Percentiles rank a stretch among this genome's conserved stretches.
These are phyloP conservation scores for Geranium incanum DNA, from an alignment of 441 rosid species.

Conservation along the genomic window DNA sequence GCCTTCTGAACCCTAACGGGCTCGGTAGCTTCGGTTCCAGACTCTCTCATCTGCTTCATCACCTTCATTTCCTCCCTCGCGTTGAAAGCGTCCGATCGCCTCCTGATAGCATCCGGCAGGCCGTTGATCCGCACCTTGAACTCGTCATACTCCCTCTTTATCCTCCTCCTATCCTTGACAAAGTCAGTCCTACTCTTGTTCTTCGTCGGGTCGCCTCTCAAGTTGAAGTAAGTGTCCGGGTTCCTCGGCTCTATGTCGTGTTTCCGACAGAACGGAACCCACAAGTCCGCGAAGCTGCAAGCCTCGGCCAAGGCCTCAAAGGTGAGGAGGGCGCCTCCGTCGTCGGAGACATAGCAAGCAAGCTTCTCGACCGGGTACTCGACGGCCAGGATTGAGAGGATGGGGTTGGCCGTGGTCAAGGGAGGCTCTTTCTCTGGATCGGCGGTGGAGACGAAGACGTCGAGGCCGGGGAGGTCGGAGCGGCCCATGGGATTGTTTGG, in stretches of 20 bases:
- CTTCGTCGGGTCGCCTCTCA: slow-evolving; percentile 66
- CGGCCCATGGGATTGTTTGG: slow-evolving; percentile 61
- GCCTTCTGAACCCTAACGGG: slow-evolving; percentile 48
- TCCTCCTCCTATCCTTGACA: slow-evolving; percentile 80
- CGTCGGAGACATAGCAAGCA: slow-evolving; percentile 87
- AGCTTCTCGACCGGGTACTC: slow-evolving; percentile 85
- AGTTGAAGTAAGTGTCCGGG: slow-evolving; percentile 79
- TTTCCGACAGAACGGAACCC: slow-evolving; percentile 92
- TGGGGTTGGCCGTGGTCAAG: slow-evolving; percentile 77
- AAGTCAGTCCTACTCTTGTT: slow-evolving; percentile 68
- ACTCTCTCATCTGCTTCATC: slow-evolving; percentile 62
- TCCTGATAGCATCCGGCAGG: slow-evolving; percentile 60
- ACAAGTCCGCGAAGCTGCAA: slow-evolving; percentile 68
- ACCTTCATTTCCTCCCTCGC: slow-evolving; percentile 70
- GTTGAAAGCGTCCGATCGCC: slow-evolving; percentile 75
- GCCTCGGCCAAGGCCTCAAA: slow-evolving; percentile 87
- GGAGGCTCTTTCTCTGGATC: slow-evolving; percentile 94
- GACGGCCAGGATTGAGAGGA: slow-evolving; percentile 75
- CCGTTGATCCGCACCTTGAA: slow-evolving; percentile 82
- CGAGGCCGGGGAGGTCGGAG: slow-evolving; percentile 85
- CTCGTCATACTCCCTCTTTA: slow-evolving; percentile 86
- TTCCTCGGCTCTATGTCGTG: slow-evolving; percentile 80
- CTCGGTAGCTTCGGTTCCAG: slow-evolving; percentile 38
- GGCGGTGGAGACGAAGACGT: slow-evolving; percentile 82
- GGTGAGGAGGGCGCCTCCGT: slow-evolving; percentile 75